A percentile compares a stretch with the other conserved stretches of the same genome.
These are phyloP conservation scores for Neurospora terricola DNA, from an alignment of 495 filamentous ascomycete species.

Conservation along the genomic window DNA sequence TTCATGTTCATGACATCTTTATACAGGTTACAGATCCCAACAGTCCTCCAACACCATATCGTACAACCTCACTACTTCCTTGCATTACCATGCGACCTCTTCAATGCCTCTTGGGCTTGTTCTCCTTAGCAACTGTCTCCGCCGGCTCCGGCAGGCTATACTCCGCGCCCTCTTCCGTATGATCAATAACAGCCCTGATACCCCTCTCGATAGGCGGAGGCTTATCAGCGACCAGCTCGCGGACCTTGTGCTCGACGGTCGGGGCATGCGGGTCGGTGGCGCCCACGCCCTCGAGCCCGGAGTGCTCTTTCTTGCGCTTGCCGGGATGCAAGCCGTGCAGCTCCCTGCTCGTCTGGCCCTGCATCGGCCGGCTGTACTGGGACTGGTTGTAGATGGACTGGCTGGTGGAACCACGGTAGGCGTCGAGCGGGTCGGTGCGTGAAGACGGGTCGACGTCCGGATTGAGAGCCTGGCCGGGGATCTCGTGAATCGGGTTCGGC, in stretches of 20 bases:
- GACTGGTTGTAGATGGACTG: slow-evolving; percentile 48
- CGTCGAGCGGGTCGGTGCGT: slow-evolving; percentile 38
- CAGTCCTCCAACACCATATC: neutral
- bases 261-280: slow-evolving; percentile 18
- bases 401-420: slow-evolving; percentile 54
- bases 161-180: no score
- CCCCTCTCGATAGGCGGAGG: slow-evolving; percentile 7
- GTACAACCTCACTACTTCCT: neutral
- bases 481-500: slow-evolving; percentile 6
- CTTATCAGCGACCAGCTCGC: slow-evolving; percentile 13
- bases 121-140: slow-evolving; percentile 37
- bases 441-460: slow-evolving; percentile 7
- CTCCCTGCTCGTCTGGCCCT: slow-evolving; percentile 53
- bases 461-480: slow-evolving; percentile 42
- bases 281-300: slow-evolving; percentile 47
- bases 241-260: slow-evolving; percentile 23
- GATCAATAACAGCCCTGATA: neutral
- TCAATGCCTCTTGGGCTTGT: neutral
- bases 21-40: neutral
- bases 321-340: slow-evolving; percentile 36
- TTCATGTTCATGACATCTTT: neutral
- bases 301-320: slow-evolving; percentile 40
- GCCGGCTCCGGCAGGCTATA: slow-evolving; percentile 33
- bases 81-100: neutral
- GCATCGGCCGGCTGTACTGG: slow-evolving; percentile 49